Percentiles rank a stretch among this genome's conserved stretches.
Evolutionary conservation across 441 rosid species (phyloP).

Genomic region (Pelargonium exstipulatum): DNA sequence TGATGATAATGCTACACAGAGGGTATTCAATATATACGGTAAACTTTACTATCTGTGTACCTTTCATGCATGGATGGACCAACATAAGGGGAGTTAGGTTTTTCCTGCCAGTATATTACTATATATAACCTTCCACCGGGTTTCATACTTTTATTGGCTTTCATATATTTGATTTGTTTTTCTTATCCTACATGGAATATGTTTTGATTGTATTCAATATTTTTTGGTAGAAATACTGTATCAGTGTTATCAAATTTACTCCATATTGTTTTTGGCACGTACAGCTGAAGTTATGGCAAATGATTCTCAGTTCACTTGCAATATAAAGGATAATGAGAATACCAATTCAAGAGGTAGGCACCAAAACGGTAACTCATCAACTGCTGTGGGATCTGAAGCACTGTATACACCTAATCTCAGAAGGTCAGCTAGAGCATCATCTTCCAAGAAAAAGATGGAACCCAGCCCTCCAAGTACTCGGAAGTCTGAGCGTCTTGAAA

Average conservation of each 20-base stretch:
- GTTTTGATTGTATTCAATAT: neutral
- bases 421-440: slow-evolving; percentile 47
- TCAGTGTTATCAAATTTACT: neutral
- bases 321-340: slow-evolving; percentile 35
- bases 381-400: slow-evolving; percentile 22
- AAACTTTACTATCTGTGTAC: too few relatives aligned
- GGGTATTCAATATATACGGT: neutral
- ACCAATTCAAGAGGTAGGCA: slow-evolving; percentile 32
- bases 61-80: neutral
- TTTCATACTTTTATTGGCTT: neutral
- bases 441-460: slow-evolving; percentile 29
- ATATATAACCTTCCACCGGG: too few relatives aligned
- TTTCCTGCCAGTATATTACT: neutral
- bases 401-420: slow-evolving; percentile 21
- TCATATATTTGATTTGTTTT: neutral
- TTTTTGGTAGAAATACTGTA: neutral
- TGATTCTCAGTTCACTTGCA: slow-evolving; percentile 26
- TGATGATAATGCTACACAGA: neutral
- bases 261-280: neutral
- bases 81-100: neutral
- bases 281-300: slow-evolving; percentile 33
- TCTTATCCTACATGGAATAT: neutral
- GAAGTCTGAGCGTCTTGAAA: slow-evolving; percentile 56
- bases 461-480: slow-evolving; percentile 34
- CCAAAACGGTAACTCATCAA: slow-evolving; percentile 30